Conservation (phyloP, 2,329 filamentous ascomycete species). For the Colletotrichum sp. region DNA sequence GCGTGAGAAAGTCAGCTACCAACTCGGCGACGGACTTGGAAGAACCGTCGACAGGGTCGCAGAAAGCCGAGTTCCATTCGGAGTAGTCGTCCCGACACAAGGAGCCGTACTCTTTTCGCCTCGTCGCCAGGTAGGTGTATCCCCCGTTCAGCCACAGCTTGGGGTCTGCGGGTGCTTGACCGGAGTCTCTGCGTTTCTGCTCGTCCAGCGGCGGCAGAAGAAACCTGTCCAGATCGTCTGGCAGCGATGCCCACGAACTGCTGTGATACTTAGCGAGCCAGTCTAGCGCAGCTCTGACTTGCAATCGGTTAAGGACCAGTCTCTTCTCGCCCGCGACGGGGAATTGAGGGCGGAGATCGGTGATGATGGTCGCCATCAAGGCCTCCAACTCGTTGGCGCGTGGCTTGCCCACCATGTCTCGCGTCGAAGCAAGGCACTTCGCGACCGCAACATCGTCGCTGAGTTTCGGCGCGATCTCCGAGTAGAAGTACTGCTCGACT, state of each 20-base stretch:
- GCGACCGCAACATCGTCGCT: conserved; percentile 51
- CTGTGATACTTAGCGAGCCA: conserved; percentile 70
- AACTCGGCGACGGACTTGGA: conserved; percentile 51
- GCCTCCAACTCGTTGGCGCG: conserved; percentile 36
- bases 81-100: conserved; percentile 51
- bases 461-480: conserved; percentile 56
- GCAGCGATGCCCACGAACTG: conserved; percentile 49
- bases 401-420: conserved; percentile 26
- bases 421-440: conserved; percentile 51
- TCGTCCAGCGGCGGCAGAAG: conserved; percentile 64
- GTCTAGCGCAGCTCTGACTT: conserved; percentile 59
- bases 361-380: conserved; percentile 61
- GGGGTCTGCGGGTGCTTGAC: conserved; percentile 8
- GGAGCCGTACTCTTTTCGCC: conserved; percentile 57
- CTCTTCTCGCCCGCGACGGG: conserved; percentile 63
- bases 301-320: conserved; percentile 45
- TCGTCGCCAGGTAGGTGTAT: conserved; percentile 72
- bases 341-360: conserved; percentile 57
- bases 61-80: conserved; percentile 61
- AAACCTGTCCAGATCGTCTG: conserved; percentile 36
- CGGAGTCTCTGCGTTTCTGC: conserved; percentile 29
- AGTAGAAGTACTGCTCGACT: conserved; percentile 71
- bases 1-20: conserved; percentile 56
- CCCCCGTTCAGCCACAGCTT: conserved; percentile 69
- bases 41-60: conserved; percentile 31